Conservation (phyloP, 441 rosid genomes). For the Populus tomentosa region DNA sequence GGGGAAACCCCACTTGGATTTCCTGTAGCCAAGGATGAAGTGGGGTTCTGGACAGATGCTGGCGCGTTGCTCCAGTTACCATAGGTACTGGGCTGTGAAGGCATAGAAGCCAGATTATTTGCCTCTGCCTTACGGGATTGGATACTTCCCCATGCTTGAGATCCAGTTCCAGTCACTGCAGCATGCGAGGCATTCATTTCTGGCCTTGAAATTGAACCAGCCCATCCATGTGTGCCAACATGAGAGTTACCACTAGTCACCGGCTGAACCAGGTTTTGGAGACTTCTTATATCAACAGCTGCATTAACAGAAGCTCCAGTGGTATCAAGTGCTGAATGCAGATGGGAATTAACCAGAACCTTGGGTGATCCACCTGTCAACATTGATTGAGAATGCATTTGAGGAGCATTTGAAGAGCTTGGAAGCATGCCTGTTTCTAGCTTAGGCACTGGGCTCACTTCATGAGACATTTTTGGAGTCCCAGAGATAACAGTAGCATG, state of each 20-base stretch:
- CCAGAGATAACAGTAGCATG: conserved; percentile 21
- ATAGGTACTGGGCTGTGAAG: conserved; percentile 41
- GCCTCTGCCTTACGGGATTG: conserved; percentile 38
- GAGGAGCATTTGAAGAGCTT: conserved; percentile 31
- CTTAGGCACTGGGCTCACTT: conserved; percentile 30
- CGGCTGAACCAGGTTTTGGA: conserved; percentile 45
- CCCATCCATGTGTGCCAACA: conserved; percentile 36
- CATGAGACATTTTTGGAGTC: conserved; percentile 30
- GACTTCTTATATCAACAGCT: conserved; percentile 32
- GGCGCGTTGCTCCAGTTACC: conserved; percentile 46
- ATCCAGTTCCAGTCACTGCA: conserved; percentile 35
- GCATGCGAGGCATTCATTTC: conserved; percentile 36
- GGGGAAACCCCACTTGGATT: conserved; percentile 36
- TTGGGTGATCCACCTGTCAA: conserved; percentile 30
- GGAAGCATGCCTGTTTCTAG: conserved; percentile 32
- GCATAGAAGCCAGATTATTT: conserved; percentile 21
- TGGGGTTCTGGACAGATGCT: conserved; percentile 31
- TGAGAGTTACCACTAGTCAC: conserved; percentile 33
- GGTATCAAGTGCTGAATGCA: conserved; percentile 23
- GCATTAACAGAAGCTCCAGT: conserved; percentile 24
- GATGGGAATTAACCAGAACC: conserved; percentile 33
- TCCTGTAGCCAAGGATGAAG: conserved; percentile 35
- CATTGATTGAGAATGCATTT: conserved; percentile 29
- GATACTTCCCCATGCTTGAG: conserved; percentile 51
- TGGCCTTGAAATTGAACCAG: conserved; percentile 35